Conservation (phyloP, 345 rosid genomes). For the Dovyalis caffra region DNA sequence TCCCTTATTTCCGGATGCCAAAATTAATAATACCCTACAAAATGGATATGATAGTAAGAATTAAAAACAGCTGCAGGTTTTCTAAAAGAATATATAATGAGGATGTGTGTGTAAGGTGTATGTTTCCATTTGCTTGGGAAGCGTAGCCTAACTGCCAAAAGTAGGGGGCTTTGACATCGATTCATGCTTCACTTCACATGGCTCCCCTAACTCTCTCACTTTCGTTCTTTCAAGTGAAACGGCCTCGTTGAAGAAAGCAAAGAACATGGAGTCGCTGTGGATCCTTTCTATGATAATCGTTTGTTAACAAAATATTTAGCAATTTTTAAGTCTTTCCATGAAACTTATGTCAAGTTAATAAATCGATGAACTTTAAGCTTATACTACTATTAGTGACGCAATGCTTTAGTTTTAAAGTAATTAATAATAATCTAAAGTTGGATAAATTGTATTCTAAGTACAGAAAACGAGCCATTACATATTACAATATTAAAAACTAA, state of each 20-base stretch:
- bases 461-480: background rate
- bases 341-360: background rate
- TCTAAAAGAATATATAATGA: background rate
- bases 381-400: background rate
- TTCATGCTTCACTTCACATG: slow-evolving; percentile 30
- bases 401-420: background rate
- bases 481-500: too few species aligned
- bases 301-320: background rate
- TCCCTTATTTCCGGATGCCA: background rate
- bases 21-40: background rate
- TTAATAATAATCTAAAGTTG: background rate
- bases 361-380: background rate
- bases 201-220: background rate
- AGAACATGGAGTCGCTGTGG: slow-evolving; percentile 7
- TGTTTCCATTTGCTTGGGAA: slow-evolving; percentile 34
- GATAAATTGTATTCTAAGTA: background rate
- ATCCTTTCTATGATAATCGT: background rate
- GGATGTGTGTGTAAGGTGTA: background rate
- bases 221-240: background rate
- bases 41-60: background rate
- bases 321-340: slow-evolving; percentile 7
- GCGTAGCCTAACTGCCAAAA: slow-evolving; percentile 28
- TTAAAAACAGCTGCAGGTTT: background rate
- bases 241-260: slow-evolving; percentile 11
- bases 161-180: slow-evolving; percentile 23